phyloP scores from a whole-genome alignment of 2,329 filamentous ascomycete species.

The Exophiala spinifera region DNA sequence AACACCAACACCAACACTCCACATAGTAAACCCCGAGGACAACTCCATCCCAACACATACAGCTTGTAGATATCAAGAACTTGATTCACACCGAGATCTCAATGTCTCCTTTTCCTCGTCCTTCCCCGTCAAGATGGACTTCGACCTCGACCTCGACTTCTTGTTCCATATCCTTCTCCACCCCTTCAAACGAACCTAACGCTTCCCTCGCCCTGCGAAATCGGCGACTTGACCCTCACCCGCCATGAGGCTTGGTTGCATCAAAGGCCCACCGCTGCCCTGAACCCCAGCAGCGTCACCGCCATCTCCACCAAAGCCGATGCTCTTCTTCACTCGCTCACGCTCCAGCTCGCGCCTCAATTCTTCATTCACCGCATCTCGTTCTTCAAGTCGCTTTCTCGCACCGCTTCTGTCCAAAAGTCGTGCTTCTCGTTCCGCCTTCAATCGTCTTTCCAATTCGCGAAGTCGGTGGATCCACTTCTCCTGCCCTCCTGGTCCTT shows the following conservation, averaged over 20 bases:
- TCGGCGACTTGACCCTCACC: conserved; percentile 7
- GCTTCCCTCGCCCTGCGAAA: conserved; percentile 15
- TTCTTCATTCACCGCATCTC: conserved; percentile 70
- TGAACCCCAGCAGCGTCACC: neutral
- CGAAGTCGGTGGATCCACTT: conserved; percentile 81
- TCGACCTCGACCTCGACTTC: neutral
- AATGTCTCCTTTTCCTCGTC: neutral
- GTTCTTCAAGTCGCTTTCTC: conserved; percentile 71
- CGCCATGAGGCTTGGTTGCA: neutral
- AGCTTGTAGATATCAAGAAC: too few species aligned
- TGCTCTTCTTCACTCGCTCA: conserved; percentile 44
- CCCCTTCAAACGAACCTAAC: conserved; percentile 23
- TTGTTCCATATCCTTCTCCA: conserved; percentile 4
- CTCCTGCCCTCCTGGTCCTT: conserved; percentile 55
- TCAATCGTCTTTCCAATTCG: conserved; percentile 83
- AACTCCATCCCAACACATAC: too few species aligned
- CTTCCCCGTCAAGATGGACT: neutral
- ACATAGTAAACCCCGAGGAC: too few species aligned
- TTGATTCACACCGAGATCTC: neutral
- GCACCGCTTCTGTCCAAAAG: conserved; percentile 82
- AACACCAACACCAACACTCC: too few species aligned
- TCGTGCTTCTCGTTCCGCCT: conserved; percentile 82
- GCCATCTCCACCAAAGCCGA: conserved; percentile 4
- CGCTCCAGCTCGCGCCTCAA: conserved; percentile 63
- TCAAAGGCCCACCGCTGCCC: neutral